Evolutionary conservation across 345 rosid species (phyloP), one percentile per base, ranked within the genome.

Genomic region (Brassica carinata): DNA sequence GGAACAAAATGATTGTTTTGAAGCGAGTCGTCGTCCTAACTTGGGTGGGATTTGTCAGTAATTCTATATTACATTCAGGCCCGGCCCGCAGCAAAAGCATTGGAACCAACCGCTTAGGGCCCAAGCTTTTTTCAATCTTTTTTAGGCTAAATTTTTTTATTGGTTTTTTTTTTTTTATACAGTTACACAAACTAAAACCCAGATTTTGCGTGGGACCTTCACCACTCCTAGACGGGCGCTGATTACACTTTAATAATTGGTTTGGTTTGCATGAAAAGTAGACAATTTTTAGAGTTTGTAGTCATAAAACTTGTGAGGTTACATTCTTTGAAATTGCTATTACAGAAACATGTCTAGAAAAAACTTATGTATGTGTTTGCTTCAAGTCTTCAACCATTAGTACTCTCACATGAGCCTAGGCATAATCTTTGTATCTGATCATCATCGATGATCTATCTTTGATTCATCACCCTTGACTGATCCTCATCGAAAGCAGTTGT

Each of bases 21-120:
- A 38, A 36, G 73, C 1, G 23, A 19, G 23, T 19, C 23, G 23
- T 19, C 23, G 75, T 77, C 7, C 75, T 70, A 72, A 48, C 55
- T 45, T 77, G 45, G 64, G 75, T 69, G 8, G 15, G 36, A 31
- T 62, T 70, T 31, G 27, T 15, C 27, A 30, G 75, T 43, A 61
- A 18, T 36, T 19, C 23, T 19, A 19, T 19, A 19, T 19, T 19
- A 19, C 23, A 19, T 19, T 19, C 23, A 19, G 23, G 23, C 23
- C 23, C 23, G 23, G 23, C 23, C 23, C 23, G 23, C 23, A 19
- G 23, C 23, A 19, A 19, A 19, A 19, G 23, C 23, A 19, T 19
- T 19, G 23, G 23, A 19, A 19, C 23, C 23, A 19, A 19, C 23
- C 23, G 23, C 23, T 19, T 19, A 19, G 23, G 23, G 23, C 23